A percentile compares a stretch with the other conserved stretches of the same genome.
Conservation (phyloP, 768 basidiomycete species). For the Psilocybe cubensis region DNA sequence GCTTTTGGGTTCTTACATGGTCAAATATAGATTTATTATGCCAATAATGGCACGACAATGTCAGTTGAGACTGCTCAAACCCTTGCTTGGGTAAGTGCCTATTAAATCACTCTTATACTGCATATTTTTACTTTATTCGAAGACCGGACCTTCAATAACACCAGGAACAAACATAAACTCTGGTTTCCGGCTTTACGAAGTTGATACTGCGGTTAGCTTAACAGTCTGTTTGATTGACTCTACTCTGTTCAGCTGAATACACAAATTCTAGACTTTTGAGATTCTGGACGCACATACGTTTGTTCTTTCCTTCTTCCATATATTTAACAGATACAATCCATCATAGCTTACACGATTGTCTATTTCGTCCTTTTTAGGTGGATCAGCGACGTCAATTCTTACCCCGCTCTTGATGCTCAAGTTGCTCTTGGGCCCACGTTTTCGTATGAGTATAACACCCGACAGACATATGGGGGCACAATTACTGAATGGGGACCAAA, state of each 20-base stretch:
- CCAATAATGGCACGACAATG: slow-evolving; percentile 69
- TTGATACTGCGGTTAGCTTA: slow-evolving; percentile 62
- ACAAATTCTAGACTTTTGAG: slow-evolving; percentile 80
- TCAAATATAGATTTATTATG: slow-evolving; percentile 61
- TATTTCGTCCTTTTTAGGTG: slow-evolving; percentile 50
- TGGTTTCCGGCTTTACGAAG: slow-evolving; percentile 75
- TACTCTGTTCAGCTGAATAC: neutral
- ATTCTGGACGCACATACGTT: slow-evolving; percentile 80
- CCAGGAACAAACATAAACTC: slow-evolving; percentile 74
- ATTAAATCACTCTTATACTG: neutral
- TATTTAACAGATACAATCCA: slow-evolving; percentile 1
- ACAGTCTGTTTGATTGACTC: neutral
- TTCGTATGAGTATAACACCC: slow-evolving; percentile 69
- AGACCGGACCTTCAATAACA: slow-evolving; percentile 75
- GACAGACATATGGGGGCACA: slow-evolving; percentile 63
- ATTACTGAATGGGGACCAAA: slow-evolving; percentile 60
- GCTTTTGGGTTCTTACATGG: neutral
- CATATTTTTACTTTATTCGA: neutral
- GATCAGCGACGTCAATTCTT: slow-evolving; percentile 63
- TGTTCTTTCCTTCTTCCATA: slow-evolving; percentile 24
- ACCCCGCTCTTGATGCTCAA: slow-evolving; percentile 61
- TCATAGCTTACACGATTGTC: neutral
- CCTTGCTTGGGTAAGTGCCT: slow-evolving; percentile 40
- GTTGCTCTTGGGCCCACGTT: slow-evolving; percentile 61
- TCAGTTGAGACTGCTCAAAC: slow-evolving; percentile 59